phyloP scores from a whole-genome alignment of 164 flowering plant genomes.

The Protea cynaroides region DNA sequence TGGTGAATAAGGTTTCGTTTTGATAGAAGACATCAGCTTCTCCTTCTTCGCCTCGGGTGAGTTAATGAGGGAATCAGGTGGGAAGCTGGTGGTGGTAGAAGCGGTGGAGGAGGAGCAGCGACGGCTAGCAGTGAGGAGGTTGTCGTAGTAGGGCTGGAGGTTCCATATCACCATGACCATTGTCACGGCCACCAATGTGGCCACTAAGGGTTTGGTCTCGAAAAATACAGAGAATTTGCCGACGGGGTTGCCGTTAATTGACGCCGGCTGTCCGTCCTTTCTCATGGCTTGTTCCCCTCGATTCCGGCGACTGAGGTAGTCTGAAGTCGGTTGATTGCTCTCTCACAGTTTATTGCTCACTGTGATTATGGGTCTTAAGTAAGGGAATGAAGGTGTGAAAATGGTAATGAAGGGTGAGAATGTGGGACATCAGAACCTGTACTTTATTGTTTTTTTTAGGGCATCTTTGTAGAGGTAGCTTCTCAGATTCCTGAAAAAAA shows the following conservation, averaged over 20 bases:
- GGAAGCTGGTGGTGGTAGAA: neutral
- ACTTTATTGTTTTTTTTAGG: no score
- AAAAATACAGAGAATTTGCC: slow-evolving; percentile 30
- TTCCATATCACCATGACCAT: slow-evolving; percentile 48
- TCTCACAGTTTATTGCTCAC: no score
- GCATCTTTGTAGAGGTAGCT: no score
- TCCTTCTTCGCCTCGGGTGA: neutral
- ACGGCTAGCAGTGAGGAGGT: slow-evolving; percentile 21
- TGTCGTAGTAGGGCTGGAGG: slow-evolving; percentile 55
- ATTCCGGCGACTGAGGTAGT: neutral
- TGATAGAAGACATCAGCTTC: no score
- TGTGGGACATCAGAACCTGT: no score
- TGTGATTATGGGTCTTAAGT: no score
- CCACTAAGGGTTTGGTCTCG: slow-evolving; percentile 50
- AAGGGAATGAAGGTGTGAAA: no score
- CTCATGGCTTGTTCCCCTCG: slow-evolving; percentile 21
- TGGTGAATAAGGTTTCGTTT: neutral
- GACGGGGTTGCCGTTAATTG: slow-evolving; percentile 11
- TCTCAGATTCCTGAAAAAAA: no score
- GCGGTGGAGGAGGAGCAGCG: slow-evolving; percentile 16
- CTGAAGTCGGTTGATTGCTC: no score
- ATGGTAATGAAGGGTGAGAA: no score
- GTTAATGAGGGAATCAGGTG: slow-evolving; percentile 4
- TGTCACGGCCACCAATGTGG: slow-evolving; percentile 40
- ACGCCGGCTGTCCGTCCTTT: slow-evolving; percentile 23